Base-by-base conservation (phyloP, 768 basidiomycete genomes). In the Botryobasidium botryosum region DNA sequence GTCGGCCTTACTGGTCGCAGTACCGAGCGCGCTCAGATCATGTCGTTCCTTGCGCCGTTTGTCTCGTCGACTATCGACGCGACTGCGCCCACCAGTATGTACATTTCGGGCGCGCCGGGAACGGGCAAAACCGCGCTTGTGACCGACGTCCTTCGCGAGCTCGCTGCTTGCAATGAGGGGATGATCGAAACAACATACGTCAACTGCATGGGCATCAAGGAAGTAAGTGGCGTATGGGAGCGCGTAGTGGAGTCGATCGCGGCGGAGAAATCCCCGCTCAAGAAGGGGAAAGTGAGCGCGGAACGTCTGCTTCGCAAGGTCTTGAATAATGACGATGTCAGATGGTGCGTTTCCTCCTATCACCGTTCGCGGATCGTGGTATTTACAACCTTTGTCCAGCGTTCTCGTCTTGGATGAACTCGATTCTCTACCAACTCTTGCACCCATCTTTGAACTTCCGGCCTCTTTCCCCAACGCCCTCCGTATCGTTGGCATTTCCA, bases 401-500 rank as follows among this genome's bases (percentile, higher is more conserved):
- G 40, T 50, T 18, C 47, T 50, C 18, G 48, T 50, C 20, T 48
- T 50, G 17, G 49, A 50, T 43, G 49, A 50, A 24, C 17, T 50
- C n/a, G 49, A 50, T 39, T 25, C 49, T 13, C 27, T 26, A 7
- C 20, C 47, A 6, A 40, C 43, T 15, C 25, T 50, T 6, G 49
- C 49, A 17, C 35, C 37, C 21, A 43, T 50, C 6, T 50, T 51
- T 38, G 37, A 27, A 17, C 31, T 50, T 28, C 50, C 49, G 5
- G 21, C 23, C 17, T 36, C 40, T 15, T 38, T 39, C 31, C 5
- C 23, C 20, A 13, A 25, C 17, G 25, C 49, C 17, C 48, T 50
- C 23, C 49, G 49, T 7, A 20, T 50, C 6, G 49, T 50, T 29
- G 49, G 47, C 39, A 50, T 50, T 35, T 50, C 49, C n/a, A 50